Base-by-base conservation (phyloP, 176 grass and related monocot species). In the Miscanthus lutarioriparius region DNA sequence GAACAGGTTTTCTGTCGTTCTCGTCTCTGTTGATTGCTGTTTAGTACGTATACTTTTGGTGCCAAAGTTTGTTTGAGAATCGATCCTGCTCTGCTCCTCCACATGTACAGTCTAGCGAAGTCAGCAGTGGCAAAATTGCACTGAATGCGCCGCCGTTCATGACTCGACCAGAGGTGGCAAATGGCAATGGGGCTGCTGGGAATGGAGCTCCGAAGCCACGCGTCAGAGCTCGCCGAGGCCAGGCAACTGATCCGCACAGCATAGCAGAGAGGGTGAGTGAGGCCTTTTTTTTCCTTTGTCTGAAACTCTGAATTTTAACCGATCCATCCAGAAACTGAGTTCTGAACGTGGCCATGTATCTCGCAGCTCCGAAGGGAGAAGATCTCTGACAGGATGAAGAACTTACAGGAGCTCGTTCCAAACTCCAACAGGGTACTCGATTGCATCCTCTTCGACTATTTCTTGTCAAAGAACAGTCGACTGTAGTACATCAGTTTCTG, bases 351-450 rank as follows among this genome's bases (percentile, higher is more conserved):
- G n/a, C n/a, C n/a, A n/a, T 30, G 26, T 16, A 32, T 44, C 7
- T 78, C 85, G 69, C 88, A 96, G 91, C 88, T 93, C 62, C 80
- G 88, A 23, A 93, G 91, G 77, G 91, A 93, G 88, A 96, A 89
- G 82, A 96, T 93, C 33, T 88, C 91, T 62, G 91, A 93, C 48
- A 89, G 94, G 86, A 93, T 96, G 94, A 96, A 93, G 70, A 84
- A 90, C 27, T 80, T 96, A 5, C 91, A 93, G 45, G 91, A 91
- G 68, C 88, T 95, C 6, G 91, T 95, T 74, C 93, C 93, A 61
- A 95, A 96, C 32, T 86, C 88, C 13, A 91, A 96, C 78, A 96
- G 76, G 88, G 94, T 54, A 54, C 51, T 54, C 15, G 51, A 49
- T 17, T 49, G 47, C 47, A 6, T 35, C 10, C 47, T 49, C 47